Base-by-base conservation (phyloP, 2,329 filamentous ascomycete species). In the Aschersonia sp. region DNA sequence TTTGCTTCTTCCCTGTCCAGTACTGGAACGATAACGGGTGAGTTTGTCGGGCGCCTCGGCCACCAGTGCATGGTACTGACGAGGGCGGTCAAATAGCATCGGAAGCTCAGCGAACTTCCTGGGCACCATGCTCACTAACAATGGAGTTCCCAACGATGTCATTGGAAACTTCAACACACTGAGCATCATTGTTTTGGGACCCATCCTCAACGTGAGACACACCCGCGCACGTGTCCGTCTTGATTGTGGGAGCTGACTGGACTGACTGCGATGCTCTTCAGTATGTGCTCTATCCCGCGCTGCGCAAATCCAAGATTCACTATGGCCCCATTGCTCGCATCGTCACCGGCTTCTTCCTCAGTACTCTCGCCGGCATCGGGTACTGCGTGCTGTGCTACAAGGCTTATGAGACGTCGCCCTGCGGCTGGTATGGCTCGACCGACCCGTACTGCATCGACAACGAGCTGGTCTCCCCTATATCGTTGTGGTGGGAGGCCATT, bases 251-350 rank as follows among this genome's bases (percentile, higher is more conserved):
- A n/a, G 14, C 42, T 43, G 42, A 9, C 2, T 9, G 35, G 35
- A 29, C 42, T 43, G 30, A 43, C 11, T 7, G 7, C 9, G 4
- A 33, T 10, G 11, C 7, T 35, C 31, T 43, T 22, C 30, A 52
- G 29, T 59, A 58, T 44, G 52, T 47, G 33, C 14, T 83, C n/a
- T 83, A 83, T 53, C 79, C 79, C 0, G 58, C 68, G 29, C 67
- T 83, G 5, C 66, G 69, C 47, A 71, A 67, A 49, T 54, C 58
- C 29, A 66, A 68, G 12, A 72, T 82, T 55, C 64, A 66, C 42
- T 80, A 81, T 55, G 73, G 71, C 0, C 75, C 78, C 5, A 74
- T 83, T 53, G 72, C 60, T 42, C 67, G 71, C n/a, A 75, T 76
- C 68, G 70, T 72, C 0, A 63, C 70, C 5, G 79, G 78, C 2